Evolutionary conservation across 2,329 filamentous ascomycete species (phyloP), one percentile per base, ranked within the genome.

Genomic region (Neopestalotiopsis rosae): DNA sequence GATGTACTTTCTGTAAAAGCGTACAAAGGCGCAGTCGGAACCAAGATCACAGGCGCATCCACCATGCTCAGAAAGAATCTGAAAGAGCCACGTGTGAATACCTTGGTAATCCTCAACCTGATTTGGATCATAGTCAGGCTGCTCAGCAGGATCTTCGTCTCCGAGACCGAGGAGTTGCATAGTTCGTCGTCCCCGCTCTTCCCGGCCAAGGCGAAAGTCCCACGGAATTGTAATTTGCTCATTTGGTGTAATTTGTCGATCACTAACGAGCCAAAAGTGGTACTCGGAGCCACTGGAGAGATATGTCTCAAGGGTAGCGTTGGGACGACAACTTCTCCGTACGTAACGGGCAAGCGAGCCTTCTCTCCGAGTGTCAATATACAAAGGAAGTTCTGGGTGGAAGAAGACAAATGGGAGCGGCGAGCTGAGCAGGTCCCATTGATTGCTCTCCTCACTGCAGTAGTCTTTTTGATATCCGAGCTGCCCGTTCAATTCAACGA

Each of bases 231-330:
- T 93, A 75, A 88, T 89, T 74, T 90, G 88, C 74, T 90, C 89
- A 56, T 86, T 84, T 1, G 89, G 84, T 17, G 86, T 81, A 68
- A 98, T 94, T 49, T 91, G 87, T 66, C 92, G 88, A 74, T 93
- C 93, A 74, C 94, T 94, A 69, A 97, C 90, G 71, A 98, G 91
- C 88, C 95, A 98, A 79, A 98, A 97, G 77, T 96, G 94, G 76
- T 95, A 97, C 72, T 95, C 91, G 1, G 90, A 91, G 3, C 88
- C 87, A 61, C 90, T 91, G 1, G 93, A 93, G 62, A 98, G 88
- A 72, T 94, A 93, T 0, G 95, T 97, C 77, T 96, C 95, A 74
- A 98, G 85, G 40, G 89, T 87, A n/a, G 96, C 90, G 76, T 98
- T 99, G 1, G 96, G 94, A 70, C 89, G 90, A 82, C 96, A 99